phyloP scores from a whole-genome alignment of 2,329 filamentous ascomycete genomes.

The Aplosporella prunicola region DNA sequence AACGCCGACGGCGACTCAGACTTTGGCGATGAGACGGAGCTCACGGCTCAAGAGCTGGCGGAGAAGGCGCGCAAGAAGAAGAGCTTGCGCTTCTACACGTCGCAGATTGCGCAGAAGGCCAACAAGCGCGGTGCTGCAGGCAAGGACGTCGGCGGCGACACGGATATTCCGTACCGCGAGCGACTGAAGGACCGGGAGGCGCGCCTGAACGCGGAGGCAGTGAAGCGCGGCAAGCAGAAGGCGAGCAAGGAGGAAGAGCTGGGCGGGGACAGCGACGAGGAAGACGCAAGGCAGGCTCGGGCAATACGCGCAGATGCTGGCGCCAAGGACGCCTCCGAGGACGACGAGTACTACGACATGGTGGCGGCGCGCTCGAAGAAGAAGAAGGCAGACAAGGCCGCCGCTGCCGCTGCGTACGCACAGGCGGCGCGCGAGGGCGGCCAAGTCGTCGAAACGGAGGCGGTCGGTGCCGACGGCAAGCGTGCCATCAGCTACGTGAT shows the following conservation, averaged over 20 bases:
- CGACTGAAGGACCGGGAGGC: conserved; percentile 77
- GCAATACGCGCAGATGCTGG: conserved; percentile 34
- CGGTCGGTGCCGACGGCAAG: conserved; percentile 74
- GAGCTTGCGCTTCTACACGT: conserved; percentile 93
- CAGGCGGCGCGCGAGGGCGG: conserved; percentile 47
- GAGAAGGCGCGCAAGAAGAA: conserved; percentile 88
- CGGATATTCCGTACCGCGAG: conserved; percentile 80
- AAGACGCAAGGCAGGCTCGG: conserved; percentile 47
- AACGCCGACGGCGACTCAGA: conserved; percentile 62
- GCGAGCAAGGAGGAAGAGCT: conserved; percentile 53
- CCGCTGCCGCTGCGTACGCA: conserved; percentile 48
- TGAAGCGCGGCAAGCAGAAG: conserved; percentile 64
- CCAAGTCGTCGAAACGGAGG: conserved; percentile 56
- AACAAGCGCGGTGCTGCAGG: conserved; percentile 71
- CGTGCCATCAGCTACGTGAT: conserved; percentile 89
- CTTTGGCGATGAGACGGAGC: conserved; percentile 78
- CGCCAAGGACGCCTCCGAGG: conserved; percentile 41
- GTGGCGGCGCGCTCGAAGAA: conserved; percentile 57
- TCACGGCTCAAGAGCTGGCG: conserved; percentile 69
- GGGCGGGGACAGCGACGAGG: conserved; percentile 60
- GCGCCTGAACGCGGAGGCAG: conserved; percentile 79
- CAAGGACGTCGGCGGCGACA: conserved; percentile 66
- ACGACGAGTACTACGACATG: conserved; percentile 82
- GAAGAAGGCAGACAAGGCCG: conserved; percentile 67
- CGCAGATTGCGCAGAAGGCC: conserved; percentile 89